Evolutionary conservation across 177 flowering plant genomes (phyloP), one percentile per base, ranked within the genome.

Genomic region (Vitis hybrid): DNA sequence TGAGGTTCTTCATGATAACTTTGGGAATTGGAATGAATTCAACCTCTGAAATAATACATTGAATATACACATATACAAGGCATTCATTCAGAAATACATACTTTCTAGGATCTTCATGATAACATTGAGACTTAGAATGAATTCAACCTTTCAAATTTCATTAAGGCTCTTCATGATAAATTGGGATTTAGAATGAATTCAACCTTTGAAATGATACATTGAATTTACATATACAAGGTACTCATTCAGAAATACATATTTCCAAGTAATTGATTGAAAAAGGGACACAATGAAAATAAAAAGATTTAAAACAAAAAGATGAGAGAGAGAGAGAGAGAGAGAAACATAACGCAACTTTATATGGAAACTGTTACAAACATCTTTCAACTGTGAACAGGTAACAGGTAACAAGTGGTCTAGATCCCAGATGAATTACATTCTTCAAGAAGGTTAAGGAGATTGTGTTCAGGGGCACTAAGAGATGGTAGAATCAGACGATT

Each of bases 371-470:
- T 24, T 50, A 21, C 50, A 51, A 55, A 1, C 10, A 21, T 52
- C 21, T 21, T 21, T 0, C 21, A 21, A 0, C 21, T 21, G 21
- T 21, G 52, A 65, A 35, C 54, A 32, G 40, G 46, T 56, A 67
- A 30, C 72, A 54, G 32, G 46, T 61, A 21, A 1, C 21, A 21
- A 21, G 21, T 21, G 0, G 21, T 75, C 82, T 70, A 92, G 24
- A 83, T 81, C 65, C 88, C 91, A 62, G 94, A 80, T 27, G 89
- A 77, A 69, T 83, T 87, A 56, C 91, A 88, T 74, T 88, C 96
- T 68, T 92, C 94, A 1, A 92, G 90, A 51, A 92, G 79, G 16
- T 87, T 84, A 35, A 89, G 74, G 27, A 92, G 59, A 72, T 82
- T 83, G 70, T 89, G 91, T 73, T 87, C 86, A n/a, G 91, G 91